Evolutionary conservation across 345 rosid genomes (phyloP).

Genomic region (Clarkia xantiana): DNA sequence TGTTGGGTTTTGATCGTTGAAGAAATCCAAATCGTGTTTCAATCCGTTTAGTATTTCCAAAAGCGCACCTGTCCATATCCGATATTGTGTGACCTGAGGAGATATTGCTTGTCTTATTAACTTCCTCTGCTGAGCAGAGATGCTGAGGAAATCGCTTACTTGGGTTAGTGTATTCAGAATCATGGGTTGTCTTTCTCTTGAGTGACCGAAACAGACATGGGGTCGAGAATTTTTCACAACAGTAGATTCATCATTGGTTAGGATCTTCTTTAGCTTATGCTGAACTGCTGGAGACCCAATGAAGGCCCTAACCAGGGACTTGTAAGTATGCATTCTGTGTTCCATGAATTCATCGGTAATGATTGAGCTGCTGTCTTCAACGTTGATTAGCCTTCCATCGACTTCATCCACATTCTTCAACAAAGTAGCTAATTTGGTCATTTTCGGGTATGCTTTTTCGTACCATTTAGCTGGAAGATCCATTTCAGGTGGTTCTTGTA

Average conservation of each 20-base stretch:
- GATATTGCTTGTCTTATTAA: slow-evolving; percentile 35
- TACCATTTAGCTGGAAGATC: slow-evolving; percentile 30
- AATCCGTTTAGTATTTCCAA: slow-evolving; percentile 43
- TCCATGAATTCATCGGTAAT: slow-evolving; percentile 25
- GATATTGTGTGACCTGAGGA: slow-evolving; percentile 58
- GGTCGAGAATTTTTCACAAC: slow-evolving; percentile 8
- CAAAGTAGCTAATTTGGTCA: slow-evolving; percentile 24
- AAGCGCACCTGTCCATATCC: slow-evolving; percentile 56
- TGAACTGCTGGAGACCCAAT: slow-evolving; percentile 51
- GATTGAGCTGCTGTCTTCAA: slow-evolving; percentile 20
- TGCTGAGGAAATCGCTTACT: slow-evolving; percentile 35
- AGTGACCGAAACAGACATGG: slow-evolving; percentile 21
- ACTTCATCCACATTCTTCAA: slow-evolving; percentile 35
- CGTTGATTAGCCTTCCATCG: slow-evolving; percentile 41
- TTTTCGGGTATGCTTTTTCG: slow-evolving; percentile 26
- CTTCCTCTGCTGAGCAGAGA: slow-evolving; percentile 66
- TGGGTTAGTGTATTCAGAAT: slow-evolving; percentile 41
- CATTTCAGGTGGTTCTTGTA: slow-evolving; percentile 1
- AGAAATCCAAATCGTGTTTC: slow-evolving; percentile 38
- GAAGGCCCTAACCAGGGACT: slow-evolving; percentile 49
- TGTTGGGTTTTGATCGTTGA: slow-evolving; percentile 19
- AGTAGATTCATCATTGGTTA: slow-evolving; percentile 3
- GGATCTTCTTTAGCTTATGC: slow-evolving; percentile 21
- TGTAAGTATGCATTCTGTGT: slow-evolving; percentile 32
- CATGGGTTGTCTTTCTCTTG: slow-evolving; percentile 40